Percentiles rank a stretch among this genome's conserved stretches.
These are phyloP conservation scores for Ilex asprella DNA, from an alignment of 257 asterid genomes.

Conservation along the genomic window DNA sequence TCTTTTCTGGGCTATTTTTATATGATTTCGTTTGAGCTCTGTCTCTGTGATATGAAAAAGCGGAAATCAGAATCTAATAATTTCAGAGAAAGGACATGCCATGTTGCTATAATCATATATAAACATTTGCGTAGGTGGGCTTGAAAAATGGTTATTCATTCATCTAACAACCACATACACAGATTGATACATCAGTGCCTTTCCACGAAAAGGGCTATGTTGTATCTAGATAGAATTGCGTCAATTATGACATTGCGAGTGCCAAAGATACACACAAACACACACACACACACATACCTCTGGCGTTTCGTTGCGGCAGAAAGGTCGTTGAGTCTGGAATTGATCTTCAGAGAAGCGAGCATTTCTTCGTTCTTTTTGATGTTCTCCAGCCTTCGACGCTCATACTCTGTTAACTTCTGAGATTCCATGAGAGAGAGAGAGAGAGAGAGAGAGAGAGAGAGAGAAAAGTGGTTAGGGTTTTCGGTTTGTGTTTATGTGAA, in stretches of 20 bases:
- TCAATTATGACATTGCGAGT: no score
- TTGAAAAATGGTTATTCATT: no score
- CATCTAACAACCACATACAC: no score
- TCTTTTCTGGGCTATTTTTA: constrained; percentile 54
- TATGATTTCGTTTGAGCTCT: constrained; percentile 55
- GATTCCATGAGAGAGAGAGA: constrained; percentile 29
- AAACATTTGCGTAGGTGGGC: no score
- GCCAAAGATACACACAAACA: no score
- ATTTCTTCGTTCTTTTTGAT: constrained; percentile 73
- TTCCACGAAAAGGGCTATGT: neutral
- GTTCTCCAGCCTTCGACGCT: constrained; percentile 73
- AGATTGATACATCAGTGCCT: neutral
- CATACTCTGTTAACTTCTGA: constrained; percentile 55
- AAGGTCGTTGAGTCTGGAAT: constrained; percentile 45
- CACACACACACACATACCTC: constrained; percentile 16
- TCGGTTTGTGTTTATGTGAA: no score
- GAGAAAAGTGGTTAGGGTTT: no score
- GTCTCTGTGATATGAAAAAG: constrained; percentile 35
- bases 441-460: neutral
- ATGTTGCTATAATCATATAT: neutral
- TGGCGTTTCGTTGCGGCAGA: constrained; percentile 46
- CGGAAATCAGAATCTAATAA: constrained; percentile 1
- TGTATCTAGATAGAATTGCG: neutral
- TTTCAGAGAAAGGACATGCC: neutral
- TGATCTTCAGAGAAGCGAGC: constrained; percentile 76